Base-by-base conservation (phyloP, 2,329 filamentous ascomycete species). In the Teratosphaeriaceae sp. region DNA sequence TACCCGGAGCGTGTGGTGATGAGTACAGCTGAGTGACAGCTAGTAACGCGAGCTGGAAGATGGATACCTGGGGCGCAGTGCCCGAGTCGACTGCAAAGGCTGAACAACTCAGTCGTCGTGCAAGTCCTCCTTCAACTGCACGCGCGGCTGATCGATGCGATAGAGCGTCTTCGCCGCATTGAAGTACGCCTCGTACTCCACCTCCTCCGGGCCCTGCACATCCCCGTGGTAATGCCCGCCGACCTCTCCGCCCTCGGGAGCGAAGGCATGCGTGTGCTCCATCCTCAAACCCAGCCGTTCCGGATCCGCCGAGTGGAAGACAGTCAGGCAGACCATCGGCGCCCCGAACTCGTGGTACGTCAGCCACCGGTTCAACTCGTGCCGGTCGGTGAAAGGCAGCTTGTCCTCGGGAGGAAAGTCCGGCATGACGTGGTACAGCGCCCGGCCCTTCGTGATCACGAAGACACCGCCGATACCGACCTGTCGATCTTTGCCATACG, bases 201-300 rank as follows among this genome's bases (percentile, higher is more conserved):
- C 44, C 22, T 58, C 54, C 31, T 55, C 53, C 2, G 33, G 46
- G 1, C 42, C 54, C 2, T 51, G 49, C 5, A 49, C 29, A 49
- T 59, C 56, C n/a, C 54, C 49, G 42, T 60, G 58, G 36, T 60
- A 59, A 48, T 60, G 58, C 6, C 58, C 58, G 2, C 58, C 58
- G 12, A 46, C 46, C 21, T 54, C 46, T 26, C 42, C 48, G 2
- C 57, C 57, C 22, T 53, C 50, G 3, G 40, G 45, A 18, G 19
- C 30, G 21, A 60, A 60, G 35, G 54, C 57, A 45, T 60, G 56
- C 34, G 58, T 60, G 43, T 60, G 58, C 46, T 60, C 58, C 55
- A 60, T 59, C 13, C 57, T 45, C 43, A 60, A 30, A 2, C 55
- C 57, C 27, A 59, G 34, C 36, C 42, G 45, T 43, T 57, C 52